Conservation (phyloP, 371 early-diverging fungal species). For the Mortierella polycephala region DNA sequence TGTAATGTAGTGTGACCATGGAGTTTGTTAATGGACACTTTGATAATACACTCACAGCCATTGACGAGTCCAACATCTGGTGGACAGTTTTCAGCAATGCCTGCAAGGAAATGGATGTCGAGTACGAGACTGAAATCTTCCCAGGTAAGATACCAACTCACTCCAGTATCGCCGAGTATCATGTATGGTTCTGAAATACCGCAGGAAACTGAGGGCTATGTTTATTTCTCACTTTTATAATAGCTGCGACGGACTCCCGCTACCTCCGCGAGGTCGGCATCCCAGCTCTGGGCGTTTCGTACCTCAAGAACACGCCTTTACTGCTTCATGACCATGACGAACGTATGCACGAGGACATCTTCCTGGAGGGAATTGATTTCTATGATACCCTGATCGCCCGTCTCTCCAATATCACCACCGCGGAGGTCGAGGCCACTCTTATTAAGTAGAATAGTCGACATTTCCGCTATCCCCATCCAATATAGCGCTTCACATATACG, state of each 20-base stretch:
- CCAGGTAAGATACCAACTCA: slow-evolving; percentile 51
- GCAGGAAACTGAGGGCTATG: not conserved
- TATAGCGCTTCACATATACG: too few species aligned
- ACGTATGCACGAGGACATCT: slow-evolving; percentile 74
- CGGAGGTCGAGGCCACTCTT: slow-evolving; percentile 43
- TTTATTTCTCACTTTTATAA: not conserved
- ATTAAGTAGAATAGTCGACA: slow-evolving; percentile 23
- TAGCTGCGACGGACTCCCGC: slow-evolving; percentile 80
- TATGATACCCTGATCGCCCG: slow-evolving; percentile 65
- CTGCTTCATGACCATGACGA: slow-evolving; percentile 87
- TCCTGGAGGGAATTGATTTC: slow-evolving; percentile 75
- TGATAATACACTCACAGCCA: slow-evolving; percentile 59
- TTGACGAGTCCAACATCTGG: slow-evolving; percentile 68
- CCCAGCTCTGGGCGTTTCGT: slow-evolving; percentile 79
- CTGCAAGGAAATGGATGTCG: slow-evolving; percentile 55
- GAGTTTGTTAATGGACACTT: slow-evolving; percentile 68
- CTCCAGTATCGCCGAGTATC: not conserved
- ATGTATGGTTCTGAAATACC: not conserved
- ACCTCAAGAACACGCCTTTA: slow-evolving; percentile 76
- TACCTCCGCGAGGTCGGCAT: slow-evolving; percentile 76
- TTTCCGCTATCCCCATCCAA: too few species aligned
- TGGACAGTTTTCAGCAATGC: slow-evolving; percentile 66
- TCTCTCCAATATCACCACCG: slow-evolving; percentile 36
- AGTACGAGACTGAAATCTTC: slow-evolving; percentile 76
- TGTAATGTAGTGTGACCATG: slow-evolving; percentile 55